Evolutionary conservation across 2,329 filamentous ascomycete species (phyloP).

Genomic region (Pseudogymnoascus sp.): DNA sequence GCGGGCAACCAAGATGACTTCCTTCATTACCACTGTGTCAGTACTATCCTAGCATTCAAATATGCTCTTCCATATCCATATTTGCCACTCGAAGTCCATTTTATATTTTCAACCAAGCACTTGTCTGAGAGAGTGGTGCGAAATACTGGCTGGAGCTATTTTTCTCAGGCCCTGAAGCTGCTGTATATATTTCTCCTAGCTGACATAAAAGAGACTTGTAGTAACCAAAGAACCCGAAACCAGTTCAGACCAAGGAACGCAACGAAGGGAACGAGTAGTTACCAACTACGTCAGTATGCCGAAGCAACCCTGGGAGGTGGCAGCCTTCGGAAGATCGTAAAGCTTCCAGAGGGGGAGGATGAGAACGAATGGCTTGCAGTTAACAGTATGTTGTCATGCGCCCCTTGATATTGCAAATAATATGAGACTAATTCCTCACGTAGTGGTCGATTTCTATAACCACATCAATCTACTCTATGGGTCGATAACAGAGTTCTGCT

Average conservation of each 20-base stretch:
- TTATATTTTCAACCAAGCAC: neutral
- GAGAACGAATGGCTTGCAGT: conserved; percentile 97
- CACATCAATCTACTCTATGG: conserved; percentile 99
- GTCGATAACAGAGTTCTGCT: conserved; percentile 98
- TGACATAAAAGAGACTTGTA: conserved; percentile 38
- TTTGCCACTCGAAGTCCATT: neutral
- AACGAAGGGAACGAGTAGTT: conserved; percentile 80
- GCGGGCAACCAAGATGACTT: conserved; percentile 52
- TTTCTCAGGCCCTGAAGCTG: conserved; percentile 39
- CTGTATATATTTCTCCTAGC: conserved; percentile 30
- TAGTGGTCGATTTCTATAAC: conserved; percentile 99
- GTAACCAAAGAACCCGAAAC: conserved; percentile 80
- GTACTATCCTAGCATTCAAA: conserved; percentile 39
- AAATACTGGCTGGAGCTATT: neutral
- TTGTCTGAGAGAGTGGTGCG: neutral
- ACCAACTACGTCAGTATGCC: conserved; percentile 95
- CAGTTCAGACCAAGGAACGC: conserved; percentile 84
- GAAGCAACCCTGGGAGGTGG: conserved; percentile 94
- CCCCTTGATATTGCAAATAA: neutral
- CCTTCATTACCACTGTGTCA: conserved; percentile 77
- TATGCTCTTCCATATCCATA: conserved; percentile 16
- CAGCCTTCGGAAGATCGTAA: conserved; percentile 91
- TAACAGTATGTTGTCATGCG: conserved; percentile 60
- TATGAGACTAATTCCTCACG: conserved; percentile 25
- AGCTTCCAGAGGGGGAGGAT: conserved; percentile 93